Evolutionary conservation across 768 basidiomycete genomes (phyloP), one percentile per base, ranked within the genome.

Genomic region (Clitopilus passeckerianus): DNA sequence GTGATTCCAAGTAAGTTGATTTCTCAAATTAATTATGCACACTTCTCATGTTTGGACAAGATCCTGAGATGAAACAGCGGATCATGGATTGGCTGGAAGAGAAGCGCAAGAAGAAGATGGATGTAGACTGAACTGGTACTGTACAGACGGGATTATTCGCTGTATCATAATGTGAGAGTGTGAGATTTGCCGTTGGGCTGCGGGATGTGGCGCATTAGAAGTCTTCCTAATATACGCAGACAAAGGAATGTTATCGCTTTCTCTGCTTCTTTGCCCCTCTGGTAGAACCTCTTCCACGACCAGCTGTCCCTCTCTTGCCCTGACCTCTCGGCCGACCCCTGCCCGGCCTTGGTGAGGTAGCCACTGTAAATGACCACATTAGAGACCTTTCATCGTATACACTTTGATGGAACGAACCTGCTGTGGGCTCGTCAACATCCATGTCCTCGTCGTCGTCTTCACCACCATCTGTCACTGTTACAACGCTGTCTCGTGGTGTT

Each of bases 61-160:
- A 89, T 64, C 68, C 73, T 0, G 91, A 90, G 63, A 74, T 95
- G 58, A 91, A 90, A 68, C 80, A 77, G 15, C 83, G 80, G 64
- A 95, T 96, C 66, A 84, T 90, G 53, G 79, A 77, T 1, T 95
- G 87, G 69, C 72, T 91, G 46, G 70, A 70, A 15, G 88, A 90
- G 63, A 78, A 86, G 59, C 77, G 80, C 59, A 71, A 66, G 22
- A 80, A 77, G 62, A 75, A 68, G 34, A 68, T 63, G 41, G 67
- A 34, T 50, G 54, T 58, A 57, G 58, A 62, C 55, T 59, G 50
- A 63, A 46, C 60, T 24, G 61, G 56, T 37, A 57, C 62, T n/a
- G 65, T 63, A 60, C 53, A 50, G 57, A 35, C 59, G 59, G 54
- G 59, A 59, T n/a, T 30, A 30, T 30, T 30, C 27, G 27, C 27